phyloP scores from a whole-genome alignment of 768 basidiomycete genomes.

The Kwoniella sp. region DNA sequence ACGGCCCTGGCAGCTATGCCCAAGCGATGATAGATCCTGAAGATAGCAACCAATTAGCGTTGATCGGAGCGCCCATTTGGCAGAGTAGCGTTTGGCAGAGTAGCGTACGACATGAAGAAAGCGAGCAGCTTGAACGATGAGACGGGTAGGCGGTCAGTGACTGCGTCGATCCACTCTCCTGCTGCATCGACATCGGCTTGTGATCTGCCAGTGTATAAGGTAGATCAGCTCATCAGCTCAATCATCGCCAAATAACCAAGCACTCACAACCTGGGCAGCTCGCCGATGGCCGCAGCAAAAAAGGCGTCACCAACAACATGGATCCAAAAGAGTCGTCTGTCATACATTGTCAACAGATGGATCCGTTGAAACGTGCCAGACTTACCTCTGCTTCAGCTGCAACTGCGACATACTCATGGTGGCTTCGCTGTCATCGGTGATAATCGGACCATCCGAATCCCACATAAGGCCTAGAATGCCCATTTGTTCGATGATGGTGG shows the following conservation, averaged over 20 bases:
- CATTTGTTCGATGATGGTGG: conserved; percentile 30
- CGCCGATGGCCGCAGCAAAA: conserved; percentile 20
- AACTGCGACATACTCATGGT: conserved; percentile 7
- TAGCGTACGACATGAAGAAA: conserved; percentile 19
- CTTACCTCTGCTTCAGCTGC: conserved; percentile 28
- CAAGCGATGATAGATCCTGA: conserved; percentile 20
- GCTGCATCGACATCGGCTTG: conserved; percentile 20
- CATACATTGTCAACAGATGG: neutral
- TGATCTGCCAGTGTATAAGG: neutral
- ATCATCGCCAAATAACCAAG: no score
- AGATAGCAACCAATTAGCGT: neutral
- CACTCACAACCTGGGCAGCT: conserved; percentile 26
- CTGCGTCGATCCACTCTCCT: conserved; percentile 22
- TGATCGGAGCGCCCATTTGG: neutral
- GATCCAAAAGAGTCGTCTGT: conserved; percentile 29
- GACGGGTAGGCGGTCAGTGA: conserved; percentile 12
- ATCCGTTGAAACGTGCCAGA: neutral
- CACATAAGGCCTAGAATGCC: conserved; percentile 25
- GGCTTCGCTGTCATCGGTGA: conserved; percentile 14
- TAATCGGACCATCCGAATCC: conserved; percentile 17
- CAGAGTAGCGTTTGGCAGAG: neutral
- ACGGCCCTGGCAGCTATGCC: conserved; percentile 13
- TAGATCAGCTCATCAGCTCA: neutral
- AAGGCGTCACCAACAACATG: conserved; percentile 24
- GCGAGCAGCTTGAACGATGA: conserved; percentile 25